These are phyloP conservation scores for Cucumis sativus DNA, from an alignment of 306 rosid species.

Conservation along the genomic window DNA sequence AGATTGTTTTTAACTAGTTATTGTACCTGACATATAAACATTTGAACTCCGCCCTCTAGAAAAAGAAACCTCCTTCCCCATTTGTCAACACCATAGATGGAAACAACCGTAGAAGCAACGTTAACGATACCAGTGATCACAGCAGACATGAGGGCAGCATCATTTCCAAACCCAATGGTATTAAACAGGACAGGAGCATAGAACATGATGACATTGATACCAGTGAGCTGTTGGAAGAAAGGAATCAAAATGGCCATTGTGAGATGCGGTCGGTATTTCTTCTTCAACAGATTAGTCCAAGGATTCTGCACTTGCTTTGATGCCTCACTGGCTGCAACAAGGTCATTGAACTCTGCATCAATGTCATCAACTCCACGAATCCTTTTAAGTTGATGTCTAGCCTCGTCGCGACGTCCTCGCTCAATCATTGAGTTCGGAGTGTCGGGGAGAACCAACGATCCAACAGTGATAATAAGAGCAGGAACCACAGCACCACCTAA, in stretches of 20 bases:
- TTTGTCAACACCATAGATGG: constrained; percentile 10
- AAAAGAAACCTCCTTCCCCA: constrained; percentile 15
- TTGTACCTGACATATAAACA: constrained; percentile 14
- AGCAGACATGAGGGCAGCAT: constrained; percentile 4
- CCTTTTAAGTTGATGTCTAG: not conserved
- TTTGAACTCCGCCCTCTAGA: constrained; percentile 12
- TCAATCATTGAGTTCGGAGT: constrained; percentile 15
- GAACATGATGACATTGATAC: constrained; percentile 16
- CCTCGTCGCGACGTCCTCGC: constrained; percentile 6
- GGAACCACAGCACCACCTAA: constrained; percentile 15
- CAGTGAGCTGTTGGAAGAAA: constrained; percentile 19
- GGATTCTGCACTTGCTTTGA: constrained; percentile 12
- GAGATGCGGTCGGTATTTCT: constrained; percentile 14
- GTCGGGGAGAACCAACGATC: constrained; percentile 11
- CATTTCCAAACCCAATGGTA: constrained; percentile 9
- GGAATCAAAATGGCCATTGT: constrained; percentile 16
- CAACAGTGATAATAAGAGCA: constrained; percentile 8
- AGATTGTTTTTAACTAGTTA: not conserved
- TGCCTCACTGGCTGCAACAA: constrained; percentile 11
- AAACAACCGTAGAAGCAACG: constrained; percentile 3
- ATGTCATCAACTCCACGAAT: constrained; percentile 11
- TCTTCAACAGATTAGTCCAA: not conserved
- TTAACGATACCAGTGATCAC: constrained; percentile 7
- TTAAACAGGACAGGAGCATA: constrained; percentile 13
- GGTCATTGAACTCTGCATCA: constrained; percentile 14